Evolutionary conservation across 2,329 filamentous ascomycete species (phyloP), one percentile per base, ranked within the genome.

Genomic region (Nannizziopsis arthrosporioides): DNA sequence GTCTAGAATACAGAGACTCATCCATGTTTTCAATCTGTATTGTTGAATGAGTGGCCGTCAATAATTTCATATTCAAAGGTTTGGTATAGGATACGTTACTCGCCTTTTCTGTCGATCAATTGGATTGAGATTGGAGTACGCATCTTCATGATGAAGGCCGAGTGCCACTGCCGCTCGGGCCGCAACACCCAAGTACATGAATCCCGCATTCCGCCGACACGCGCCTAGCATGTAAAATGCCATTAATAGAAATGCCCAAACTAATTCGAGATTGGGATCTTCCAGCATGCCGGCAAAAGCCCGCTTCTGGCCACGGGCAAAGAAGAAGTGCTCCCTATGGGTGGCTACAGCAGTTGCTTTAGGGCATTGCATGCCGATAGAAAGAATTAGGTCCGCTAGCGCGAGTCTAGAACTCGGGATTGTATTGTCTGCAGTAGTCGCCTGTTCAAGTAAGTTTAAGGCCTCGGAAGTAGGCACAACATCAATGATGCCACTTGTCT

Each of bases 141-240:
- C 64, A 51, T 55, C 63, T 51, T 48, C 59, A 46, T 59, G 63
- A 62, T 80, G 76, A 5, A 81, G 56, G 0, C 78, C 78, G 0
- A 81, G 56, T 0, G 76, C 74, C 2, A 74, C 72, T 0, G 78
- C 77, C 0, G 77, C 74, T 46, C 75, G 72, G 0, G 73, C 68
- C 1, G 78, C 77, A 7, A 81, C 72, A 0, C 77, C 77, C 2
- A 81, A 59, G 48, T 81, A 81, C 74, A 81, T 79, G 46, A 78
- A 81, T 0, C 77, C 77, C 0, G 77, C 69, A 48, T 80, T 80
- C 7, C 76, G 67, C 30, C 74, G 73, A 45, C 76, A 80, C 3
- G 74, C 73, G 0, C 74, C 75, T 2, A 78, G 67, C 70, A 78
- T 75, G 53, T 77, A 80, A 52, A 78, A 77, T 0, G 75, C 69